Base-by-base conservation (phyloP, 345 rosid genomes). In the Heritiera littoralis region DNA sequence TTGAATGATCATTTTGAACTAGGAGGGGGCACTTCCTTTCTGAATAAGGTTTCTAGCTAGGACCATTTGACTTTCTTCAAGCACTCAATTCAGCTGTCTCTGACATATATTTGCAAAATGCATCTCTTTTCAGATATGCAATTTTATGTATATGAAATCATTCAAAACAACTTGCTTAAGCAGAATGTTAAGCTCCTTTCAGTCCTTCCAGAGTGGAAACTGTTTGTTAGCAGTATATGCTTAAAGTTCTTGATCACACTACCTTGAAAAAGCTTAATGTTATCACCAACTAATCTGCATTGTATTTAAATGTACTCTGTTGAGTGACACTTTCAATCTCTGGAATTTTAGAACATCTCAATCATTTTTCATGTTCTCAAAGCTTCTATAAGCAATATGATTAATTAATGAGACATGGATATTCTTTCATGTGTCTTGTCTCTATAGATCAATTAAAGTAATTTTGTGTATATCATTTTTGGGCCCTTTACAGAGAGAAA, bases 401-500 rank as follows among this genome's bases (percentile, higher is more conserved):
- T 28, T 32, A 32, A 35, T 64, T 64, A 64, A 64, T 32, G 40
- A 17, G 32, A 17, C 32, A 12, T 38, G 65, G n/a, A 10, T 46
- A 30, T 64, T 72, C 41, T 14, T 49, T 20, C 54, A 23, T 55
- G 35, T 54, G 12, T 46, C 8, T 38, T 52, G 17, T 58, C 48
- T 32, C 69, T 35, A 38, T 64, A 43, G 43, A 64, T 32, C 28
- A 63, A 30, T 32, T 69, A 65, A 56, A 54, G 46, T 28, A 23
- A 20, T 15, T 68, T 72, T 11, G 64, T n/a, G 40, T 46, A 4
- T 63, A 32, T 32, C 9, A 30, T 67, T 78, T 45, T 38, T 70
- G 72, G 63, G 64, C 68, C 78, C 70, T 40, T 83, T 84, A 35
- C 81, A 95, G 98, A 92, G 98, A 84, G 98, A 93, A 72, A 90